Percentiles rank a stretch among this genome's conserved stretches.
These are phyloP conservation scores for Trebouxia gelatinosa DNA, from an alignment of 163 green algal genomes.

Conservation along the genomic window DNA sequence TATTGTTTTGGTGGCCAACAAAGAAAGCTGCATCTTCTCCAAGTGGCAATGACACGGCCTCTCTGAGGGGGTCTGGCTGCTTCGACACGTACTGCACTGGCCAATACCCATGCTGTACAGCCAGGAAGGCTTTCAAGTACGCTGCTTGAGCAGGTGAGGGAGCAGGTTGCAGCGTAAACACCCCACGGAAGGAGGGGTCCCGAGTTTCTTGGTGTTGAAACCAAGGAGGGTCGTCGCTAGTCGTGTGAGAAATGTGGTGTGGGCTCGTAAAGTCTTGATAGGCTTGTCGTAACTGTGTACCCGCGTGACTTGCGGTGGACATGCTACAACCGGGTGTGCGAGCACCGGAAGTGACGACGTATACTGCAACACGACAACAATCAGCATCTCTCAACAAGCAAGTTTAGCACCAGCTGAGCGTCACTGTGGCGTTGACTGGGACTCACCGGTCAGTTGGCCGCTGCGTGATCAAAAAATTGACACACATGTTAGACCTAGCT, in stretches of 20 bases:
- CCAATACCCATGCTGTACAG: conserved; percentile 11
- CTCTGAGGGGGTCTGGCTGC: conserved; percentile 5
- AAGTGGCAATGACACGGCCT: not conserved
- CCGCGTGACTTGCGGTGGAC: too few species aligned
- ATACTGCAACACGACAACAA: too few species aligned
- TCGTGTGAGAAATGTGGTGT: not conserved
- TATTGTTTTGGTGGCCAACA: not conserved
- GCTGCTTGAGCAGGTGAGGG: not conserved
- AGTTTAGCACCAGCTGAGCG: too few species aligned
- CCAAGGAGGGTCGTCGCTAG: not conserved
- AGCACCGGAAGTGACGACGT: too few species aligned
- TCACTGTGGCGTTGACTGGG: too few species aligned
- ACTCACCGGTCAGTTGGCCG: too few species aligned
- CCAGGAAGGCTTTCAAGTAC: not conserved
- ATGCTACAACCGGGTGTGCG: too few species aligned
- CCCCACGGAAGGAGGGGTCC: not conserved
- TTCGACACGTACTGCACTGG: not conserved
- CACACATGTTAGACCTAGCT: too few species aligned
- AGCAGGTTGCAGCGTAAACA: not conserved
- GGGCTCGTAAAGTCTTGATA: not conserved
- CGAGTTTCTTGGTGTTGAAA: not conserved
- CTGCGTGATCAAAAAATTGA: too few species aligned
- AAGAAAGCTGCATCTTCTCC: conserved; percentile 5
- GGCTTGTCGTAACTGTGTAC: not conserved
- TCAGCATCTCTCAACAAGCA: too few species aligned